phyloP scores from a whole-genome alignment of 2,329 filamentous ascomycete species.

The Microthyrium microscopicum region DNA sequence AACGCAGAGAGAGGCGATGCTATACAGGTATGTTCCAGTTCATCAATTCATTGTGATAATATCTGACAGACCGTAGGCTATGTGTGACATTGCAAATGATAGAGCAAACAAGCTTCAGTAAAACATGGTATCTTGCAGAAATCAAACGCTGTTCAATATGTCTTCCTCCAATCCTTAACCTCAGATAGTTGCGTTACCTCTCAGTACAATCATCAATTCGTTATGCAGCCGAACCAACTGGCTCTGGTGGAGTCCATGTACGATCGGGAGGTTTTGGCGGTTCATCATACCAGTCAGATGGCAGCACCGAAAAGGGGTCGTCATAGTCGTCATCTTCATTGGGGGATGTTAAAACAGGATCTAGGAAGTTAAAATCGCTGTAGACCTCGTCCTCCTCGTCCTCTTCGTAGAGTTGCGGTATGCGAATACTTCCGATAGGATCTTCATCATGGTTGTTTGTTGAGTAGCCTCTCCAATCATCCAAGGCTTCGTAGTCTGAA shows the following conservation, averaged over 20 bases:
- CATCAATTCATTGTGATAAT: constrained; percentile 2
- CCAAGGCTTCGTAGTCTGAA: constrained; percentile 27
- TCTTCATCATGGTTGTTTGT: constrained; percentile 2
- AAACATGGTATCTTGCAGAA: too few species aligned
- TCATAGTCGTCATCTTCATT: constrained; percentile 6
- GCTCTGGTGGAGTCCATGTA: too few species aligned
- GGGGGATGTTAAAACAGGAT: neutral
- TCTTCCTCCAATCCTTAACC: too few species aligned
- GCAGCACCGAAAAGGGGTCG: constrained; percentile 2
- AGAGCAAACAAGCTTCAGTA: constrained; percentile 46
- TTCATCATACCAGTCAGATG: neutral
- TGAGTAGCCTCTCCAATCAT: constrained; percentile 17
- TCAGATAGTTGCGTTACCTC: too few species aligned
- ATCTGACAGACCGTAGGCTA: constrained; percentile 41
- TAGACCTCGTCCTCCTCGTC: constrained; percentile 4
- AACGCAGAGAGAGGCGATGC: constrained; percentile 53
- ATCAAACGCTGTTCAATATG: too few species aligned
- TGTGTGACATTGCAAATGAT: constrained; percentile 81
- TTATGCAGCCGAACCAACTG: too few species aligned
- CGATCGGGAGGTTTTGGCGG: constrained; percentile 7
- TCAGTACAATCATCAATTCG: too few species aligned
- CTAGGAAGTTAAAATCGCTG: constrained; percentile 5
- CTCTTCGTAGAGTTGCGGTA: neutral
- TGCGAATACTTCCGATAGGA: neutral
- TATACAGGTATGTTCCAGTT: constrained; percentile 43